A percentile compares a stretch with the other conserved stretches of the same genome.
Conservation (phyloP, 345 rosid species). For the Cardamine occulta region DNA sequence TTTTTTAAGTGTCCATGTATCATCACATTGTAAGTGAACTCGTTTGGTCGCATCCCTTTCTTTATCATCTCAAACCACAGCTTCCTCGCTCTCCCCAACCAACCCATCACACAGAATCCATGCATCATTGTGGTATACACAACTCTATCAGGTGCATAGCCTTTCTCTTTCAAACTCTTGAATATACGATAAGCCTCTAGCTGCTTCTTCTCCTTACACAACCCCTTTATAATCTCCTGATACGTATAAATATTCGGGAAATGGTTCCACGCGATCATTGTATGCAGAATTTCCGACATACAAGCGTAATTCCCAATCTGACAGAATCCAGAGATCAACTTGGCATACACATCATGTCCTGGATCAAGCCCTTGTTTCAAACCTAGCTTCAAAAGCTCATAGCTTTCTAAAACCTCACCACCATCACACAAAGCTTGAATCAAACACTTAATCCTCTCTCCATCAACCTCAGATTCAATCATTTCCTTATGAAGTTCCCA, state of each 20-base stretch:
- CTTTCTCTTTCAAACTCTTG: constrained; percentile 57
- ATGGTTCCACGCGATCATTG: constrained; percentile 48
- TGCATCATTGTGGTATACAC: constrained; percentile 64
- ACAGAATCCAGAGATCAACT: constrained; percentile 61
- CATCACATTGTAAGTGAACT: constrained; percentile 62
- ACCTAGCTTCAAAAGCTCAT: constrained; percentile 50
- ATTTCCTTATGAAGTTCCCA: constrained; percentile 58
- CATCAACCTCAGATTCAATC: constrained; percentile 49
- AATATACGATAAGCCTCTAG: constrained; percentile 59
- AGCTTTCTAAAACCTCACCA: constrained; percentile 47
- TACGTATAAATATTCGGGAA: constrained; percentile 51
- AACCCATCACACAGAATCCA: constrained; percentile 59
- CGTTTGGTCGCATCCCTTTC: constrained; percentile 59
- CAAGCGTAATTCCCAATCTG: constrained; percentile 55
- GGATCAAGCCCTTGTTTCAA: constrained; percentile 53
- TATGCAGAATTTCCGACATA: constrained; percentile 56
- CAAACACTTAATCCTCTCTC: constrained; percentile 53
- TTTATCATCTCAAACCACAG: constrained; percentile 69
- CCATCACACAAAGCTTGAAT: constrained; percentile 63
- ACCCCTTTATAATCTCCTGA: constrained; percentile 58
- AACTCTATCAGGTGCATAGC: constrained; percentile 55
- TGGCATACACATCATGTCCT: constrained; percentile 55
- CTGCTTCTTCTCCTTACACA: constrained; percentile 52
- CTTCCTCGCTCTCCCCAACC: constrained; percentile 57
- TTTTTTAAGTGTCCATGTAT: constrained; percentile 62